Base-by-base conservation (phyloP, 306 rosid genomes). In the Sechiopsis laciniata region DNA sequence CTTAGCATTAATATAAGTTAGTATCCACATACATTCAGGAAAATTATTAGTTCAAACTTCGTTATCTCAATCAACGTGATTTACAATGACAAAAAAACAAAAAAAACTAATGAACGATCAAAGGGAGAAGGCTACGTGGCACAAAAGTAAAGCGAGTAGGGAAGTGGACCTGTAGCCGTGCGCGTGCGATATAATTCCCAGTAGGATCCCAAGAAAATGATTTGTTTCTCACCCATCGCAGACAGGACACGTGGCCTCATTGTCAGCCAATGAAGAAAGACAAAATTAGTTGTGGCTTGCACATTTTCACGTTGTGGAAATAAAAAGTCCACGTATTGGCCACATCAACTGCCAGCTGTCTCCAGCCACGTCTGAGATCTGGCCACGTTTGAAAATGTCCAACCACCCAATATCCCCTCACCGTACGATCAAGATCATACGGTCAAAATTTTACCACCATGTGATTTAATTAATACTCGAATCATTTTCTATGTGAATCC, bases 311-410 rank as follows among this genome's bases (percentile, higher is more conserved):
- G 73, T 68, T 68, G 73, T 48, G 56, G 57, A 21, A 68, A n/a
- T 5, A 11, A 58, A 73, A 29, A 20, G 66, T 73, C 76, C 66
- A 73, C 55, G 65, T 72, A 72, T 16, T 26, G 24, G 62, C 75
- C 75, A 72, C 75, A 32, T 73, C 76, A 37, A 50, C 76, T 29
- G 55, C 73, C 73, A 68, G 73, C 73, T 68, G 57, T 68, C 56
- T 73, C 53, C 53, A 52, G 53, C 76, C 46, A 72, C 64, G 75
- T 55, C 32, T 20, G 56, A 22, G 75, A 72, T 72, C 75, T 54
- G 55, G 60, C 75, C 76, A 73, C 76, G 66, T 55, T 58, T 68
- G 73, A 68, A 68, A 15, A 13, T 12, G 12, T 67, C 71, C 46
- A 29, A 13, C 2, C 2, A 0, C 9, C 11, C 24, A 7, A 7